Evolutionary conservation across 2,329 filamentous ascomycete species (phyloP).

Genomic region (Botrytis pseudocinerea): DNA sequence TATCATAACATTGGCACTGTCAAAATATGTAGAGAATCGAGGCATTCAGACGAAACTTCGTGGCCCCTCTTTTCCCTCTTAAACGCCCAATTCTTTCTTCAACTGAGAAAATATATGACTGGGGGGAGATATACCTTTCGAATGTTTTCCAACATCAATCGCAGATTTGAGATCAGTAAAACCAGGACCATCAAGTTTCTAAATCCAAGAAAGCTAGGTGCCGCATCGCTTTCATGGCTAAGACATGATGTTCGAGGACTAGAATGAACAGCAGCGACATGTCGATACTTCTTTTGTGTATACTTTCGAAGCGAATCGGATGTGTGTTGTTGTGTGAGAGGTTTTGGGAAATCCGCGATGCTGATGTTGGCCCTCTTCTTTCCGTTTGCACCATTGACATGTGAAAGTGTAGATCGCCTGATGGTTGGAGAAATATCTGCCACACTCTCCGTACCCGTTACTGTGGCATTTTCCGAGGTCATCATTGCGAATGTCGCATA

Average conservation of each 20-base stretch:
- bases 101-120: slow-evolving; percentile 2
- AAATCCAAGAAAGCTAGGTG: slow-evolving; percentile 89
- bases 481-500: slow-evolving; percentile 28
- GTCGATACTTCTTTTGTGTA: slow-evolving; percentile 73
- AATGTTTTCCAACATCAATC: slow-evolving; percentile 88
- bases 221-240: slow-evolving; percentile 72
- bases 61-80: not conserved
- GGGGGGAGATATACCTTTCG: slow-evolving; percentile 16
- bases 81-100: not conserved
- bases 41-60: slow-evolving; percentile 1
- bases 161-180: slow-evolving; percentile 85
- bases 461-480: slow-evolving; percentile 32
- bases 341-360: slow-evolving; percentile 31
- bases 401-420: slow-evolving; percentile 36
- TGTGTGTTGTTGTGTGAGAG: slow-evolving; percentile 31
- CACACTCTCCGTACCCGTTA: slow-evolving; percentile 30
- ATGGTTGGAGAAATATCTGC: slow-evolving; percentile 25
- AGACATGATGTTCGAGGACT: slow-evolving; percentile 72
- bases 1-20: not conserved
- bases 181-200: slow-evolving; percentile 96
- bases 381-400: slow-evolving; percentile 24
- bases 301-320: slow-evolving; percentile 23
- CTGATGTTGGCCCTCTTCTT: slow-evolving; percentile 19
- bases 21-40: not conserved
- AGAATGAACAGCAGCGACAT: slow-evolving; percentile 85